Conservation (phyloP, 2,329 filamentous ascomycete genomes). For the Fusarium sp. region DNA sequence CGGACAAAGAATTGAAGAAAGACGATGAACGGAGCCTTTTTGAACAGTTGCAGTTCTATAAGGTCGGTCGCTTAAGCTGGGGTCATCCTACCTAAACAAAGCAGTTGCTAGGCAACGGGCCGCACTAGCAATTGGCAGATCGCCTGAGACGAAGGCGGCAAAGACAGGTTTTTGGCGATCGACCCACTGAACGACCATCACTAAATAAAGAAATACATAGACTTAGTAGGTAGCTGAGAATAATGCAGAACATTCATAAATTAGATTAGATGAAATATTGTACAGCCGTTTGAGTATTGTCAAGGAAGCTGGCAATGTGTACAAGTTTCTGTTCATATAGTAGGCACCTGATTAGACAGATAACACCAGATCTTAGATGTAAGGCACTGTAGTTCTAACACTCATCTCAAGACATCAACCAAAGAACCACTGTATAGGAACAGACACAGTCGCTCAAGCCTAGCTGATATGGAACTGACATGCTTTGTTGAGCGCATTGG, state of each 20-base stretch:
- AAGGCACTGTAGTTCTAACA: background rate
- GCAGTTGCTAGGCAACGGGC: slow-evolving; percentile 26
- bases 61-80: slow-evolving; percentile 20
- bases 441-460: background rate
- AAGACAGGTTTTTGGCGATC: slow-evolving; percentile 8
- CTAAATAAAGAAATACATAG: background rate
- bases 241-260: background rate
- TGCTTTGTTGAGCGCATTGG: background rate
- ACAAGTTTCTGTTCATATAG: background rate
- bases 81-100: slow-evolving; percentile 26
- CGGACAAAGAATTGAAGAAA: slow-evolving; percentile 16
- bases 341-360: background rate
- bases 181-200: background rate
- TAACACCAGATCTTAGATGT: background rate
- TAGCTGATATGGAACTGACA: background rate
- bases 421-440: background rate
- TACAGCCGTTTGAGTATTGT: background rate
- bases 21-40: slow-evolving; percentile 26
- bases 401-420: background rate
- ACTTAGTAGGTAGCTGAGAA: background rate
- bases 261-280: background rate
- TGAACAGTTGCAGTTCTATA: slow-evolving; percentile 24
- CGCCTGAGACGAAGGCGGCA: slow-evolving; percentile 2
- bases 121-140: background rate
- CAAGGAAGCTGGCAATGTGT: background rate